phyloP scores from a whole-genome alignment of 1,139 yeast genomes.

The Pichia cactophila region DNA sequence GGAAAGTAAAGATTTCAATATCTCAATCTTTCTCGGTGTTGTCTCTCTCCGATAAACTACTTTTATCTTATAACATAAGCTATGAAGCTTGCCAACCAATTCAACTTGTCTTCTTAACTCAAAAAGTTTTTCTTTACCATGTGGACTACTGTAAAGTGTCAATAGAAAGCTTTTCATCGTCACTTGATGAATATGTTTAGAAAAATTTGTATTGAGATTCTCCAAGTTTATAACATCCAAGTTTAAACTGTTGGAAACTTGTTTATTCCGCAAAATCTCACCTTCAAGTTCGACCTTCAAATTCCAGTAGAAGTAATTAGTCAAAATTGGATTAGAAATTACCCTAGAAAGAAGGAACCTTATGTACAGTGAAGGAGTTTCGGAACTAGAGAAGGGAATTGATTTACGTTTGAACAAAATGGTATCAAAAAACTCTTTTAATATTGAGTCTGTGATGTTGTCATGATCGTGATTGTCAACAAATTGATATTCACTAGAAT shows the following conservation, averaged over 20 bases:
- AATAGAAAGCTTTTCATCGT: conserved; percentile 25
- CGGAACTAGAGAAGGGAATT: conserved; percentile 17
- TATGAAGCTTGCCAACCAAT: conserved; percentile 24
- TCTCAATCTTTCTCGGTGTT: conserved; percentile 49
- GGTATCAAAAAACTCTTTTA: conserved; percentile 14
- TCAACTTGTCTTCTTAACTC: conserved; percentile 27
- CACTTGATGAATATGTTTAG: conserved; percentile 18
- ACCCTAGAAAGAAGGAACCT: conserved; percentile 72
- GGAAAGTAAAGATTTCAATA: conserved; percentile 30
- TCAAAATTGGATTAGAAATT: conserved; percentile 55
- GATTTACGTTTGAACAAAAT: conserved; percentile 15
- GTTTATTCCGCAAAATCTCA: conserved; percentile 28
- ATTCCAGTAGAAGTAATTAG: conserved; percentile 88
- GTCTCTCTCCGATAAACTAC: conserved; percentile 38
- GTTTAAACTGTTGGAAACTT: not conserved
- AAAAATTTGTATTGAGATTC: not conserved
- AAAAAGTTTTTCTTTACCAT: conserved; percentile 21
- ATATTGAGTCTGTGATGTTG: not conserved
- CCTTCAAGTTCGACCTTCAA: conserved; percentile 82
- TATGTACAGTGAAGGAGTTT: conserved; percentile 54
- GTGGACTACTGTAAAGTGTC: conserved; percentile 16
- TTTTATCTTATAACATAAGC: conserved; percentile 25
- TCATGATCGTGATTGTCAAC: conserved; percentile 29
- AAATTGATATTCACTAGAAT: conserved; percentile 36
- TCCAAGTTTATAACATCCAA: not conserved